A percentile compares a stretch with the other conserved stretches of the same genome.
These are phyloP conservation scores for Podosphaera leucotricha DNA, from an alignment of 2,329 filamentous ascomycete species.

Conservation along the genomic window DNA sequence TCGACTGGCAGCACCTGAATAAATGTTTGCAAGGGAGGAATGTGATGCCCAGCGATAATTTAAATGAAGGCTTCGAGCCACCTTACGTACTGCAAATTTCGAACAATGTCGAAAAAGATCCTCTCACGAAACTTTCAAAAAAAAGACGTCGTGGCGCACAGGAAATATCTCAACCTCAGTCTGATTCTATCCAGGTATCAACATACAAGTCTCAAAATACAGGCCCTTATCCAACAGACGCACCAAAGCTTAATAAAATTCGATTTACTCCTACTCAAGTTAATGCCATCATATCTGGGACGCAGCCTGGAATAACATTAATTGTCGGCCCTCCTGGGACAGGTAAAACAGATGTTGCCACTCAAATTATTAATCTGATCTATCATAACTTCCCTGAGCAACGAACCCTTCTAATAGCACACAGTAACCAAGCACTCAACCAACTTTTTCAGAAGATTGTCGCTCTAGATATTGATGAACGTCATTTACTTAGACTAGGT, in stretches of 20 bases:
- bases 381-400: slow-evolving; percentile 95
- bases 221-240: slow-evolving; percentile 72
- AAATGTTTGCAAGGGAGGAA: slow-evolving; percentile 75
- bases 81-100: slow-evolving; percentile 63
- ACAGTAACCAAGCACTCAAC: slow-evolving; percentile 94
- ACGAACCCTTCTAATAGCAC: slow-evolving; percentile 74
- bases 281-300: slow-evolving; percentile 80
- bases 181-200: slow-evolving; percentile 54
- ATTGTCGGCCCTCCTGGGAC: slow-evolving; percentile 91
- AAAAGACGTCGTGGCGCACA: slow-evolving; percentile 68
- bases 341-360: slow-evolving; percentile 96
- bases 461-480: slow-evolving; percentile 84
- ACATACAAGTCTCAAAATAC: slow-evolving; percentile 77
- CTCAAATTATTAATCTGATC: slow-evolving; percentile 95
- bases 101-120: slow-evolving; percentile 27
- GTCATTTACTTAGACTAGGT: slow-evolving; percentile 74
- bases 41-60: slow-evolving; percentile 53
- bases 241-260: slow-evolving; percentile 56
- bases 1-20: slow-evolving; percentile 84
- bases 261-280: slow-evolving; percentile 82
- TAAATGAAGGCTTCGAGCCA: slow-evolving; percentile 52
- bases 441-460: slow-evolving; percentile 96
- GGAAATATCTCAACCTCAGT: slow-evolving; percentile 33
- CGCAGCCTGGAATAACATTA: slow-evolving; percentile 79
- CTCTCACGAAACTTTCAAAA: slow-evolving; percentile 42